Conservation (phyloP, 2,329 filamentous ascomycete species). For the Periconia digitata region DNA sequence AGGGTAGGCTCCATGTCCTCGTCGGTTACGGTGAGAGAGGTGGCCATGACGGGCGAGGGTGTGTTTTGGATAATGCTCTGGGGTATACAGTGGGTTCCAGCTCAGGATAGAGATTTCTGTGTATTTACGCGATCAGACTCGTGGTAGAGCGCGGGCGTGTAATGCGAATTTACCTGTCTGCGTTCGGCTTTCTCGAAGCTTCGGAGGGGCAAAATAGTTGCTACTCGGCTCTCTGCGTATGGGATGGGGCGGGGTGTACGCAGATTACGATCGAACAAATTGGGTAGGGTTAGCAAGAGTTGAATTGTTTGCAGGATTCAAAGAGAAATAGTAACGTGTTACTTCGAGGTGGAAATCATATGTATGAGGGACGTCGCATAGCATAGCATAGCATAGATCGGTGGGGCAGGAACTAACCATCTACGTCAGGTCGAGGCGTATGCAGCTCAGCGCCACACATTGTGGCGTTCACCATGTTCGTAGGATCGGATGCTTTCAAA, state of each 20-base stretch:
- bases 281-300: no score
- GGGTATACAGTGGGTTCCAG: neutral
- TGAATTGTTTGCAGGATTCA: no score
- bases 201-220: constrained; percentile 3
- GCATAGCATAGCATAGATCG: no score
- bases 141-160: no score
- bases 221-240: neutral
- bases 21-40: constrained; percentile 42
- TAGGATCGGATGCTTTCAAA: neutral
- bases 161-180: neutral
- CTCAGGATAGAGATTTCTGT: no score
- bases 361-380: neutral
- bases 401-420: neutral
- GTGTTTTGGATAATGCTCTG: no score
- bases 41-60: neutral
- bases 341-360: neutral
- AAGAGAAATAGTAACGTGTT: no score
- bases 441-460: neutral
- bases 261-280: no score
- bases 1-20: constrained; percentile 90
- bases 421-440: neutral
- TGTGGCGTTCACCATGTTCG: neutral
- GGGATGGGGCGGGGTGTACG: neutral
- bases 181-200: constrained; percentile 8
- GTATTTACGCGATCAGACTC: neutral